phyloP scores from a whole-genome alignment of 495 filamentous ascomycete species.

The Trichoderma virens region DNA sequence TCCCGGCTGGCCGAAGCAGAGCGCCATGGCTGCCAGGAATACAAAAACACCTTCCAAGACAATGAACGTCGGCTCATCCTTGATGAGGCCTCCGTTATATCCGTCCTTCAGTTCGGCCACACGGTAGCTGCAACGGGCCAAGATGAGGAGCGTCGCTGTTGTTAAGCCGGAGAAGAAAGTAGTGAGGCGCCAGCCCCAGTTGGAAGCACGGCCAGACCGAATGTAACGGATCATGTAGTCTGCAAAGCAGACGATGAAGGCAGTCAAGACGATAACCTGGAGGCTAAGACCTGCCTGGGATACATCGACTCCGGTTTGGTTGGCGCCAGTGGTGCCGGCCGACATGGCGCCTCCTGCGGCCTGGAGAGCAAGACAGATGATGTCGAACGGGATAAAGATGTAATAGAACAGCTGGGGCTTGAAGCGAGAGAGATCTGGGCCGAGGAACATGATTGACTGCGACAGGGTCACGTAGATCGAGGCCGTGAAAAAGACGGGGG shows the following conservation, averaged over 20 bases:
- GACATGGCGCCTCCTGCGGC: slow-evolving; percentile 43
- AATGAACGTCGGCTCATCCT: slow-evolving; percentile 38
- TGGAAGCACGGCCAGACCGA: slow-evolving; percentile 4
- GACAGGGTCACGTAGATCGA: slow-evolving; percentile 52
- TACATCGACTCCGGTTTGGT: slow-evolving; percentile 37
- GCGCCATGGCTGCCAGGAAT: background rate
- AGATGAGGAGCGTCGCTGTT: slow-evolving; percentile 32
- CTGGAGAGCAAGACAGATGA: slow-evolving; percentile 44
- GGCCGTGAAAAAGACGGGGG: slow-evolving; percentile 50
- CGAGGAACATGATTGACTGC: slow-evolving; percentile 35
- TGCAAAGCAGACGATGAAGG: slow-evolving; percentile 31
- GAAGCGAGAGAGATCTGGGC: slow-evolving; percentile 42
- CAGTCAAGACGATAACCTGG: slow-evolving; percentile 36
- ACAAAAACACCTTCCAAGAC: slow-evolving; percentile 38
- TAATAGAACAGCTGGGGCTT: slow-evolving; percentile 42
- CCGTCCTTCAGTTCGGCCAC: slow-evolving; percentile 43
- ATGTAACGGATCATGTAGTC: slow-evolving; percentile 35
- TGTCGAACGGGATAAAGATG: slow-evolving; percentile 48
- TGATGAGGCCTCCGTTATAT: slow-evolving; percentile 34
- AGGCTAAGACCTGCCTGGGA: slow-evolving; percentile 40
- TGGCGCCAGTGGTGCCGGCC: slow-evolving; percentile 16
- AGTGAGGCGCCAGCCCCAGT: slow-evolving; percentile 20
- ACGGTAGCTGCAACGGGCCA: slow-evolving; percentile 38
- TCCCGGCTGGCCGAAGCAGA: slow-evolving; percentile 10
- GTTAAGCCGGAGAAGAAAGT: slow-evolving; percentile 34